Base-by-base conservation (phyloP, 2,329 filamentous ascomycete genomes). In the Pyricularia sp. region DNA sequence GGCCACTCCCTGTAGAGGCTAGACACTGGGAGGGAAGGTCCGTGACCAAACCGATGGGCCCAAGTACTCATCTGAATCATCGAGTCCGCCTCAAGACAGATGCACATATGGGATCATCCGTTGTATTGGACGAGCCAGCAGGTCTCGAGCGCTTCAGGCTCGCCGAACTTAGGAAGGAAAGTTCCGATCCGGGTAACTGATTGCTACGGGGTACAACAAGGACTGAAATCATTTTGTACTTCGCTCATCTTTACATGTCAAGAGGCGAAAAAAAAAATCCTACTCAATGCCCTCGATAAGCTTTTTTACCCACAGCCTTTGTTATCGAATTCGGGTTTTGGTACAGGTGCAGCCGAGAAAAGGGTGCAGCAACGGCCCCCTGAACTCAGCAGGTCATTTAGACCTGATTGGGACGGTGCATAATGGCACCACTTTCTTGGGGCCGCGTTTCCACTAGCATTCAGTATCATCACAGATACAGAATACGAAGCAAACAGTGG, bases 1-100 rank as follows among this genome's bases (percentile, higher is more conserved):
- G 82, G 66, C 89, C 89, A 2, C 71, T 91, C 60, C 82, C 85
- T 1, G 67, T 73, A 0, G 84, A 88, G 66, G 82, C 84, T 13
- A 75, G 89, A 62, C 81, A 87, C 69, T 91, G 89, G 89, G 88
- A 91, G 71, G 74, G 62, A 13, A 57, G 30, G 26, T 26, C 40
- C 3, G 16, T 49, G 8, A 31, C 44, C 24, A 55, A 26, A 44
- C 62, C 62, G n/a, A 26, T 63, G 24, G 26, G 40, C 19, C 62
- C 44, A 28, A 5, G 26, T 22, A 30, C 59, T 13, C 59, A 61
- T 33, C 28, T 61, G 28, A 19, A 61, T n/a, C 26, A 24, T 16
- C 19, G 19, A n/a, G 9, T 24, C 53, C 22, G 24, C 53, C 22
- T 24, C 53, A 16, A 57, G 53, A 57, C 53, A 9, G 53, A 57